Evolutionary conservation across 441 rosid genomes (phyloP).

Genomic region (Populus hybrid): DNA sequence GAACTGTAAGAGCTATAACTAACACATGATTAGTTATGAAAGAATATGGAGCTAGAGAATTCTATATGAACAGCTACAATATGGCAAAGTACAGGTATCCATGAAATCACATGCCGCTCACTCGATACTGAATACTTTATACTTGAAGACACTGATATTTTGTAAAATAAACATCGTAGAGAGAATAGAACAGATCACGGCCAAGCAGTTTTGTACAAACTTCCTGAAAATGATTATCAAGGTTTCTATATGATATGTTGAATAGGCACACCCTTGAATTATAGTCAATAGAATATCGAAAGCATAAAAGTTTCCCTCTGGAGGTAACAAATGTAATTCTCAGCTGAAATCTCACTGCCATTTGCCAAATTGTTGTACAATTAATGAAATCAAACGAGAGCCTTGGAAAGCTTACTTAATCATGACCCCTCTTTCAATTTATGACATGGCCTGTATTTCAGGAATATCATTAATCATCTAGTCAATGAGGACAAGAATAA

Average conservation of each 20-base stretch:
- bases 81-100: not conserved
- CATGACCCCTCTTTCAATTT: not conserved
- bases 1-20: not conserved
- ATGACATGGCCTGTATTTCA: not conserved
- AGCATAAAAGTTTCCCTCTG: not conserved
- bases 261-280: not conserved
- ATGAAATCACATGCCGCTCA: not conserved
- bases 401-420: not conserved
- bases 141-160: not conserved
- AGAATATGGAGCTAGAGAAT: not conserved
- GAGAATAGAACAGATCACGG: not conserved
- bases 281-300: not conserved
- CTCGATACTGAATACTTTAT: not conserved
- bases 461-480: no score
- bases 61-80: not conserved
- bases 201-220: not conserved
- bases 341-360: not conserved
- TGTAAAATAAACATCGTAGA: not conserved
- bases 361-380: not conserved
- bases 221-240: not conserved
- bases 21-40: not conserved
- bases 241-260: not conserved
- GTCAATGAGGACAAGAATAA: not conserved
- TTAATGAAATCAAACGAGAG: not conserved
- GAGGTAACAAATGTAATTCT: not conserved